Evolutionary conservation across 2,329 filamentous ascomycete species (phyloP).

Genomic region (Magnaporthiopsis incrustans): DNA sequence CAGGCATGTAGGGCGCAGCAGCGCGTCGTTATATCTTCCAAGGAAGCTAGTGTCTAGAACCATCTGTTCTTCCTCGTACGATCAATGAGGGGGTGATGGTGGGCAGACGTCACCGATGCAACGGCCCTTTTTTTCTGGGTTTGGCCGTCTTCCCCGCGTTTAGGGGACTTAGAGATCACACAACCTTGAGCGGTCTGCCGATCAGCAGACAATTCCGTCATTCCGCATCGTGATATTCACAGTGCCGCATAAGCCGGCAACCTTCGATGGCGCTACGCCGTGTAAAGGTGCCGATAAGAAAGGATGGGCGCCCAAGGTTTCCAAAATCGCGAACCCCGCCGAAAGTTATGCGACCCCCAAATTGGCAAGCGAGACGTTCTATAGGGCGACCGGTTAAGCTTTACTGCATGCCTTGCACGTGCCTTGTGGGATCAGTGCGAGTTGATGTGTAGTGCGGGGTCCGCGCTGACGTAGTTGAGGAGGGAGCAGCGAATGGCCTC

Average conservation of each 20-base stretch:
- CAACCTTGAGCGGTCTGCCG: background rate
- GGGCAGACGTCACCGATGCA: background rate
- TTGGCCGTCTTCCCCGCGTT: background rate
- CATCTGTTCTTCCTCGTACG: background rate
- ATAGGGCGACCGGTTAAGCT: too few species aligned
- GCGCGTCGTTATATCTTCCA: background rate
- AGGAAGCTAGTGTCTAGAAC: background rate
- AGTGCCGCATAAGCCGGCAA: background rate
- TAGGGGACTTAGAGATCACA: background rate
- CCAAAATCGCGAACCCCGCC: background rate
- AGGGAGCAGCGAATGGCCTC: too few species aligned
- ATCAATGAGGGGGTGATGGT: background rate
- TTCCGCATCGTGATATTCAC: background rate
- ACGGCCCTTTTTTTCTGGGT: too few species aligned
- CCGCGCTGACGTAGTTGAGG: too few species aligned
- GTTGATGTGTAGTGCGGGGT: too few species aligned
- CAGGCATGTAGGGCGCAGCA: background rate
- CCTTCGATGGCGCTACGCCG: background rate
- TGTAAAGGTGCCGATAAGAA: slow-evolving; percentile 1
- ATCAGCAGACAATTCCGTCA: background rate
- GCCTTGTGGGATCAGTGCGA: background rate
- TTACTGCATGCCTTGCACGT: background rate
- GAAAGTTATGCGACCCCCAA: background rate
- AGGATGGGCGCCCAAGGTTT: background rate
- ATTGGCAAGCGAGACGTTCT: too few species aligned